These are phyloP conservation scores for Cucurbita ficifolia DNA, from an alignment of 306 rosid species.

Conservation along the genomic window DNA sequence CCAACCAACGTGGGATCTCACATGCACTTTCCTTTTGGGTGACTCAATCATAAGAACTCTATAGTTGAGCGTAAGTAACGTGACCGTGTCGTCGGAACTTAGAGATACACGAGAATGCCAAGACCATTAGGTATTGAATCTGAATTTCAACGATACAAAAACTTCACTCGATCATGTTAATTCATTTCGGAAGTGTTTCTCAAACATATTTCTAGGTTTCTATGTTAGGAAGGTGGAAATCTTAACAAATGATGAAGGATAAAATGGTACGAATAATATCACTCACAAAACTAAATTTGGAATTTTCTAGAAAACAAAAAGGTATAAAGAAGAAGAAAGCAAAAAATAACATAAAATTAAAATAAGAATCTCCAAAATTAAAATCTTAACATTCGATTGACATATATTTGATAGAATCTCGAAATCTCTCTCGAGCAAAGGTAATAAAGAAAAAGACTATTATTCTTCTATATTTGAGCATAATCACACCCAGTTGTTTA, in stretches of 20 bases:
- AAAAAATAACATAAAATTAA: neutral
- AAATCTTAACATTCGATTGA: neutral
- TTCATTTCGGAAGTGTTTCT: neutral
- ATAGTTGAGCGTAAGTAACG: too few species aligned
- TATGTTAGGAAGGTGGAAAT: neutral
- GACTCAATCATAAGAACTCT: too few species aligned
- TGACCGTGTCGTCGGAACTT: too few species aligned
- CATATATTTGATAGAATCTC: neutral
- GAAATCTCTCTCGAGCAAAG: neutral
- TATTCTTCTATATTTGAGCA: neutral
- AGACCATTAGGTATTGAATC: too few species aligned
- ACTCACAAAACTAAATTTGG: neutral
- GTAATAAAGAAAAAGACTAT: neutral
- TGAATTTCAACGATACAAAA: too few species aligned
- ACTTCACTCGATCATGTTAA: neutral
- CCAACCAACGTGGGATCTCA: too few species aligned
- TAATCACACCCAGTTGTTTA: neutral
- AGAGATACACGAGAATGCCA: too few species aligned
- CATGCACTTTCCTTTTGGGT: too few species aligned
- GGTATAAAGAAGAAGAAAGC: neutral
- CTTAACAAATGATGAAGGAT: neutral
- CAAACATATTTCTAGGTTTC: neutral
- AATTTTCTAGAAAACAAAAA: neutral
- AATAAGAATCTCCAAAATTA: neutral
- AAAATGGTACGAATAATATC: neutral